These are phyloP conservation scores for Starmerella apicola DNA, from an alignment of 805 yeast species.

Conservation along the genomic window DNA sequence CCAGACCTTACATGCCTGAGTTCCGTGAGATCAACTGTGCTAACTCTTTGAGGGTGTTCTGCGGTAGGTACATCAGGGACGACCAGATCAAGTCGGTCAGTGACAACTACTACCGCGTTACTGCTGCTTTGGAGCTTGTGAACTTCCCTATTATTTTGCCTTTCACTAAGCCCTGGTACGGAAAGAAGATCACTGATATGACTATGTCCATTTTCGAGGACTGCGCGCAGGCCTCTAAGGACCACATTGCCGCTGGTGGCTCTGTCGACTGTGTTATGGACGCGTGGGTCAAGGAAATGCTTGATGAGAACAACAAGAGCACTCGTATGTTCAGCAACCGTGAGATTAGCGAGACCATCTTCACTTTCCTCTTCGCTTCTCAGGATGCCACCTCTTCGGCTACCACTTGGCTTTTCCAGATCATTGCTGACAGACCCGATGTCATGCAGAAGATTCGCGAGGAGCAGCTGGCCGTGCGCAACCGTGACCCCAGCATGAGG, in stretches of 20 bases:
- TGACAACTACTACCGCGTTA: constrained; percentile 81
- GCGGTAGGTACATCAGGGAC: constrained; percentile 89
- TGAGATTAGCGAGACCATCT: constrained; percentile 92
- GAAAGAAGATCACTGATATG: constrained; percentile 82
- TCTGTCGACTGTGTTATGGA: constrained; percentile 84
- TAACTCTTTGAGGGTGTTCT: constrained; percentile 78
- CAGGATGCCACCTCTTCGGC: constrained; percentile 97
- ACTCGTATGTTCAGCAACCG: constrained; percentile 76
- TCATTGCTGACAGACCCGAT: constrained; percentile 91
- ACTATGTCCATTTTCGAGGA: constrained; percentile 83
- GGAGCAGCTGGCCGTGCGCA: constrained; percentile 78
- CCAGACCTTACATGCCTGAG: constrained; percentile 74
- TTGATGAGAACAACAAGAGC: constrained; percentile 42
- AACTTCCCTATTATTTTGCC: constrained; percentile 96
- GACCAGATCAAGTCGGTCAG: constrained; percentile 80
- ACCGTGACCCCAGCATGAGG: constrained; percentile 52
- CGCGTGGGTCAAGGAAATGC: constrained; percentile 84
- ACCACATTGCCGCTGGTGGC: constrained; percentile 64
- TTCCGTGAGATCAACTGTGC: constrained; percentile 97
- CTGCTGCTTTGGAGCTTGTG: constrained; percentile 93
- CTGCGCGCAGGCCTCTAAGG: constrained; percentile 83
- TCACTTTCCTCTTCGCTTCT: constrained; percentile 92
- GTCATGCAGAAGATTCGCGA: constrained; percentile 74
- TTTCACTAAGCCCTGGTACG: constrained; percentile 96
- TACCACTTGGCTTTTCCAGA: constrained; percentile 97